phyloP scores from a whole-genome alignment of 768 basidiomycete genomes.

The Hygrocybe punicea region DNA sequence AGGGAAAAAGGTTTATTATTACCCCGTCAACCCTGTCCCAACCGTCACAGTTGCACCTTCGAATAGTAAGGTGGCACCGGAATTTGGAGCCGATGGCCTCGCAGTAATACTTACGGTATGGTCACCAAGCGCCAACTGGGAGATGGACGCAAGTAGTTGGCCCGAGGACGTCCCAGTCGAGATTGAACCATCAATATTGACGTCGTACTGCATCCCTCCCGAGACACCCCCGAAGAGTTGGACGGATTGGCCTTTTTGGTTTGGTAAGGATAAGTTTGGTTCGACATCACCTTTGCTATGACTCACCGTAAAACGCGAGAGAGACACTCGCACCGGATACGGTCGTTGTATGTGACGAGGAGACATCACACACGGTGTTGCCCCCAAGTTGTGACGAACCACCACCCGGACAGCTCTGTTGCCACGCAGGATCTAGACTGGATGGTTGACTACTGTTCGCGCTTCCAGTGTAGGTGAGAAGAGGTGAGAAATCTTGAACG shows the following conservation, averaged over 20 bases:
- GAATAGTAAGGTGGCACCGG: neutral
- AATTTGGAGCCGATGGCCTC: neutral
- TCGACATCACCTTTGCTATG: neutral
- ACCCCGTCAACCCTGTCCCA: slow-evolving; percentile 2
- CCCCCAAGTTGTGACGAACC: neutral
- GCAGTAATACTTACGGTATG: neutral
- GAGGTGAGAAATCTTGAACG: neutral
- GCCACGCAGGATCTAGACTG: neutral
- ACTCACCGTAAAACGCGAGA: neutral
- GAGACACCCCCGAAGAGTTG: neutral
- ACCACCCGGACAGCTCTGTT: neutral
- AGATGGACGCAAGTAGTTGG: neutral
- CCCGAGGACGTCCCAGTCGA: neutral
- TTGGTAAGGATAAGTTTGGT: neutral
- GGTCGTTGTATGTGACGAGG: neutral
- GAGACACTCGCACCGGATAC: neutral
- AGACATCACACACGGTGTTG: neutral
- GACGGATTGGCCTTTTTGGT: neutral
- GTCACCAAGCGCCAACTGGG: neutral
- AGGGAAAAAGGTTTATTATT: no score
- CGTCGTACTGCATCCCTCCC: neutral
- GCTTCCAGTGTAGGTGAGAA: neutral
- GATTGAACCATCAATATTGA: neutral
- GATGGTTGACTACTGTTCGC: neutral
- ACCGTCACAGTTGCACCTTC: neutral